These are phyloP conservation scores for Backusella westeae DNA, from an alignment of 192 early-diverging fungal genomes.

Conservation along the genomic window DNA sequence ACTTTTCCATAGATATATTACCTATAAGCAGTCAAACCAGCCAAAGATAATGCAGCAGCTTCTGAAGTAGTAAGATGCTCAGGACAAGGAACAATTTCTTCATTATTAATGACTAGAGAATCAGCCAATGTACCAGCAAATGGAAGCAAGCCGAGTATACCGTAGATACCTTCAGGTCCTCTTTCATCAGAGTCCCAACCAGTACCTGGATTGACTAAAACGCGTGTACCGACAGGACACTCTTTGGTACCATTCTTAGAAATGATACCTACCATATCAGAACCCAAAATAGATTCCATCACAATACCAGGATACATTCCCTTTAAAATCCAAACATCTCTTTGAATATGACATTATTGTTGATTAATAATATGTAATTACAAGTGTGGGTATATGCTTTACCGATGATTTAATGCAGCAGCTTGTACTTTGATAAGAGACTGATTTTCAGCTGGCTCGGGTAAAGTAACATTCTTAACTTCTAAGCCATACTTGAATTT, in stretches of 20 bases:
- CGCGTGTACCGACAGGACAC: not conserved
- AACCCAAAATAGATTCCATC: slow-evolving; percentile 19
- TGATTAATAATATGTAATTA: not conserved
- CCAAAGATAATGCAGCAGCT: slow-evolving; percentile 69
- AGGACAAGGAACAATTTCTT: slow-evolving; percentile 51
- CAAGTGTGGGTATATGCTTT: not conserved
- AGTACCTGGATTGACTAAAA: slow-evolving; percentile 6
- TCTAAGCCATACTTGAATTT: slow-evolving; percentile 15
- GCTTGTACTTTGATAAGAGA: slow-evolving; percentile 19
- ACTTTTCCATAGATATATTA: slow-evolving; percentile 10
- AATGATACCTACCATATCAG: slow-evolving; percentile 26
- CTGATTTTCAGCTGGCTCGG: not conserved
- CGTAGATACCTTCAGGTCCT: slow-evolving; percentile 51
- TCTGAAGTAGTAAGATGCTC: slow-evolving; percentile 56
- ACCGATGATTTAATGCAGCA: slow-evolving; percentile 22
- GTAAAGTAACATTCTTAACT: not conserved
- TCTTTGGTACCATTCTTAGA: slow-evolving; percentile 11
- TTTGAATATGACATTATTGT: not conserved
- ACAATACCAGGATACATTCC: slow-evolving; percentile 25
- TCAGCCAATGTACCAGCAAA: slow-evolving; percentile 55
- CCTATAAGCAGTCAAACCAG: slow-evolving; percentile 57
- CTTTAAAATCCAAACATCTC: slow-evolving; percentile 31
- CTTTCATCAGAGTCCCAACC: slow-evolving; percentile 50
- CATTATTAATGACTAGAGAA: slow-evolving; percentile 43
- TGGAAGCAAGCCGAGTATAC: slow-evolving; percentile 37